A percentile compares a stretch with the other conserved stretches of the same genome.
These are phyloP conservation scores for Cytospora schulzeri DNA, from an alignment of 2,329 filamentous ascomycete genomes.

Conservation along the genomic window DNA sequence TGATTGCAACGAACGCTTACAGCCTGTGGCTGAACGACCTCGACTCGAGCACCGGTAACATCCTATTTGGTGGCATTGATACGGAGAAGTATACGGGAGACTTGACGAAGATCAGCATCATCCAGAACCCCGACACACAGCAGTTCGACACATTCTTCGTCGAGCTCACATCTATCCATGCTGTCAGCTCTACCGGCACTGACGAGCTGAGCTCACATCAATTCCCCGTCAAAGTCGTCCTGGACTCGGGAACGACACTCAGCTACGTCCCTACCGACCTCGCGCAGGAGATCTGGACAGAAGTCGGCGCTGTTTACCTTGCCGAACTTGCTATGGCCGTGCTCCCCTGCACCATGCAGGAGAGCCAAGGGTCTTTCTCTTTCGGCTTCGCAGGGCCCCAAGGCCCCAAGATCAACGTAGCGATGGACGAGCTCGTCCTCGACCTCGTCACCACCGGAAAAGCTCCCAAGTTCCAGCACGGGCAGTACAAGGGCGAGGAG, in stretches of 20 bases:
- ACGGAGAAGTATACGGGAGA: conserved; percentile 70
- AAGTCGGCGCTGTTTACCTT: conserved; percentile 55
- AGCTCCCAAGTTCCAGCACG: conserved; percentile 41
- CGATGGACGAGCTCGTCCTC: conserved; percentile 60
- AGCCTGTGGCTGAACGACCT: conserved; percentile 69
- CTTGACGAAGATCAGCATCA: conserved; percentile 63
- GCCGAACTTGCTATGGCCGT: conserved; percentile 42
- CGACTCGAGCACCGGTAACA: conserved; percentile 65
- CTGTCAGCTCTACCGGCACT: conserved; percentile 51
- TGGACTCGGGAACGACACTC: conserved; percentile 76
- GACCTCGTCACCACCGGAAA: conserved; percentile 42
- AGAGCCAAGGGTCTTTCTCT: conserved; percentile 50
- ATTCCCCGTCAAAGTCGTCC: conserved; percentile 61
- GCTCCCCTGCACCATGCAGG: conserved; percentile 52
- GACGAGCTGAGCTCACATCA: conserved; percentile 47
- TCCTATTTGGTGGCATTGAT: conserved; percentile 82
- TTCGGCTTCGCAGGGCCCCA: conserved; percentile 55
- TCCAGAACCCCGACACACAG: conserved; percentile 44
- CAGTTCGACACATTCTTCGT: conserved; percentile 51
- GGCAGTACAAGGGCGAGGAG: conserved; percentile 46
- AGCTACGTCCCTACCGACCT: conserved; percentile 69
- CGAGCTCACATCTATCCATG: conserved; percentile 50
- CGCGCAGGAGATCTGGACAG: conserved; percentile 53
- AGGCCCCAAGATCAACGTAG: conserved; percentile 54
- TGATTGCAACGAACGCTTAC: conserved; percentile 69